These are phyloP conservation scores for Candida berthetii DNA, from an alignment of 805 yeast species.

Conservation along the genomic window DNA sequence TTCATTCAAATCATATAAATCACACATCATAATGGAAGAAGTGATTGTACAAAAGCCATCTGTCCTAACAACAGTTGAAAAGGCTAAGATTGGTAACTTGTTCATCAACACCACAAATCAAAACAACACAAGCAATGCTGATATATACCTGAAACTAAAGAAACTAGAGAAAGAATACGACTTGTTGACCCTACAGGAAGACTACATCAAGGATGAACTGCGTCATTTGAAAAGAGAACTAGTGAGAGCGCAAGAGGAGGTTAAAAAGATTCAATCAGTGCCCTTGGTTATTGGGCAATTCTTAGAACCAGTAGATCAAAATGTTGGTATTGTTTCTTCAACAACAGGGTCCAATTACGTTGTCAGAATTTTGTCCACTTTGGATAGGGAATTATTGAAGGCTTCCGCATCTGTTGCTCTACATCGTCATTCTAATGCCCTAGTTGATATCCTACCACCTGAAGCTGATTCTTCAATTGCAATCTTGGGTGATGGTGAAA, in stretches of 20 bases:
- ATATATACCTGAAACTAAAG: slow-evolving; percentile 80
- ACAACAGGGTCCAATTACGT: slow-evolving; percentile 98
- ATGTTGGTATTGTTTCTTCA: slow-evolving; percentile 93
- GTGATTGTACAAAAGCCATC: slow-evolving; percentile 41
- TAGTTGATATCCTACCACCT: slow-evolving; percentile 96
- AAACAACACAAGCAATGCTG: slow-evolving; percentile 32
- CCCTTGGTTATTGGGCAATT: slow-evolving; percentile 98
- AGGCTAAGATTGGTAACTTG: slow-evolving; percentile 23
- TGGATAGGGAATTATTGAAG: slow-evolving; percentile 90
- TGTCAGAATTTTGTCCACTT: slow-evolving; percentile 88
- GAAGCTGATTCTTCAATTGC: slow-evolving; percentile 97
- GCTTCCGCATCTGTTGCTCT: slow-evolving; percentile 95
- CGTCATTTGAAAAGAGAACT: slow-evolving; percentile 93
- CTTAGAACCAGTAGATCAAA: slow-evolving; percentile 93
- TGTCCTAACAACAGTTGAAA: slow-evolving; percentile 22
- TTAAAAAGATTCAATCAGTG: slow-evolving; percentile 93
- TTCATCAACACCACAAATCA: slow-evolving; percentile 15
- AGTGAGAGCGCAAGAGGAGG: slow-evolving; percentile 97
- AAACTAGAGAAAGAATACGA: slow-evolving; percentile 88
- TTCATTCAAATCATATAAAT: no score
- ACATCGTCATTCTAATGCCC: slow-evolving; percentile 97
- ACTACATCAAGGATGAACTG: slow-evolving; percentile 95
- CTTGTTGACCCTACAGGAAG: slow-evolving; percentile 82
- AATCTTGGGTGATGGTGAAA: slow-evolving; percentile 90
- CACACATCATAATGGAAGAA: slow-evolving; percentile 46